Evolutionary conservation across 2,329 filamentous ascomycete species (phyloP).

Genomic region (Fragosphaeria purpurea): DNA sequence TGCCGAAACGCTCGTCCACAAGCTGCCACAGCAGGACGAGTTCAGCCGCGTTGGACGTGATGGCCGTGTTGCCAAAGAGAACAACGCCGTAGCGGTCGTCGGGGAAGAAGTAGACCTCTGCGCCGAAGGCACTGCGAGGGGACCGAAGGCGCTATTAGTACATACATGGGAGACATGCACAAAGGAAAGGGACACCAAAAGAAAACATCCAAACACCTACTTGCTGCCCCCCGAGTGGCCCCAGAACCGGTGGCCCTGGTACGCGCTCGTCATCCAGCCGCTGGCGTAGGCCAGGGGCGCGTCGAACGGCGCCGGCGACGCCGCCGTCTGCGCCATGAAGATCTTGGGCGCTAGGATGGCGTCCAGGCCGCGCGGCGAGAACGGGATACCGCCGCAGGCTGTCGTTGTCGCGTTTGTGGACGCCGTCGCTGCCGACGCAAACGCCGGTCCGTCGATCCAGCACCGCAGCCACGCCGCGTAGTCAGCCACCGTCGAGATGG

Average conservation of each 20-base stretch:
- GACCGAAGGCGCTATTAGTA: too few species aligned
- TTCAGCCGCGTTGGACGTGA: slow-evolving; percentile 26
- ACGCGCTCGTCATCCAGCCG: slow-evolving; percentile 28
- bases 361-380: slow-evolving; percentile 22
- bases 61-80: slow-evolving; percentile 33
- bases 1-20: slow-evolving; percentile 28
- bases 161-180: too few species aligned
- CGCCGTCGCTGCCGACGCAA: not conserved
- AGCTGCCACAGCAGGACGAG: slow-evolving; percentile 26
- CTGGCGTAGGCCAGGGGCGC: slow-evolving; percentile 28
- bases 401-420: too few species aligned
- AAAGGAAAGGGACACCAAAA: too few species aligned
- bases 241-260: slow-evolving; percentile 32
- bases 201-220: not conserved
- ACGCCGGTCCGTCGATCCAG: slow-evolving; percentile 26
- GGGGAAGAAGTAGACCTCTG: slow-evolving; percentile 35
- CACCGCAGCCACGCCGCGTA: slow-evolving; percentile 42
- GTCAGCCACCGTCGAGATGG: slow-evolving; percentile 38
- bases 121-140: slow-evolving; percentile 26
- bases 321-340: slow-evolving; percentile 12
- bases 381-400: slow-evolving; percentile 18
- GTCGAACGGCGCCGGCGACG: slow-evolving; percentile 18
- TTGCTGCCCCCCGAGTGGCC: slow-evolving; percentile 33
- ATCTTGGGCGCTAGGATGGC: slow-evolving; percentile 25
- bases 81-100: slow-evolving; percentile 31